These are phyloP conservation scores for Beta vulgaris DNA, from an alignment of 148 eudicot species.

Conservation along the genomic window DNA sequence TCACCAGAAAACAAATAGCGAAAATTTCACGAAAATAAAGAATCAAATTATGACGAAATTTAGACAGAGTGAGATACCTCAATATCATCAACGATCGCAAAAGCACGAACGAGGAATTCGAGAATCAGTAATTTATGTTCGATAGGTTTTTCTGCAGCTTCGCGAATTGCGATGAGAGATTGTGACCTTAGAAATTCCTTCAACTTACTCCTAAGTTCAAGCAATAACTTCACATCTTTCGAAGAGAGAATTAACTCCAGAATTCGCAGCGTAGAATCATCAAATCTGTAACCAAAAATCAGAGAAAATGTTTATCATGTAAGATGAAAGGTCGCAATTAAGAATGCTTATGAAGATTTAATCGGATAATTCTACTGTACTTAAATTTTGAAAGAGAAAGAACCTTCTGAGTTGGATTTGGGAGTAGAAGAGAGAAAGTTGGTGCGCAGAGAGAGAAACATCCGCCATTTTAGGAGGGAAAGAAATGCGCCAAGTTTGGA, in stretches of 20 bases:
- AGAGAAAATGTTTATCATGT: no score
- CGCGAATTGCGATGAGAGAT: constrained; percentile 43
- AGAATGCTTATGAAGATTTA: neutral
- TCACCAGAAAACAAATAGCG: neutral
- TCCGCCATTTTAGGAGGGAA: constrained; percentile 29
- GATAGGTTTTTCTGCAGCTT: constrained; percentile 42
- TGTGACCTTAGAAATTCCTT: constrained; percentile 51
- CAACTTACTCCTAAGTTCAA: constrained; percentile 35
- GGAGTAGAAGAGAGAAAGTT: constrained; percentile 47
- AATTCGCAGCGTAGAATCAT: constrained; percentile 51
- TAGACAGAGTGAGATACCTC: constrained; percentile 34
- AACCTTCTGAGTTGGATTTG: constrained; percentile 50
- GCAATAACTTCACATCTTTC: constrained; percentile 48
- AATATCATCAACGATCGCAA: constrained; percentile 49
- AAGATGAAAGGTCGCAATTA: neutral
- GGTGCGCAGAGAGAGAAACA: constrained; percentile 11
- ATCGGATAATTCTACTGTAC: neutral
- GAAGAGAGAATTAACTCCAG: constrained; percentile 48
- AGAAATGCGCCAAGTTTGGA: neutral
- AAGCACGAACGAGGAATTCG: constrained; percentile 64
- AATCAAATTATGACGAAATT: neutral
- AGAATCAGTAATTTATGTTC: constrained; percentile 43
- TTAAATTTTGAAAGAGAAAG: neutral
- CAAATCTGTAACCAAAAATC: constrained; percentile 39
- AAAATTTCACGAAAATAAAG: neutral